Evolutionary conservation across 1,284 basidiomycete genomes (phyloP), one percentile per base, ranked within the genome.

Genomic region (Cutaneotrichosporon cavernicola): DNA sequence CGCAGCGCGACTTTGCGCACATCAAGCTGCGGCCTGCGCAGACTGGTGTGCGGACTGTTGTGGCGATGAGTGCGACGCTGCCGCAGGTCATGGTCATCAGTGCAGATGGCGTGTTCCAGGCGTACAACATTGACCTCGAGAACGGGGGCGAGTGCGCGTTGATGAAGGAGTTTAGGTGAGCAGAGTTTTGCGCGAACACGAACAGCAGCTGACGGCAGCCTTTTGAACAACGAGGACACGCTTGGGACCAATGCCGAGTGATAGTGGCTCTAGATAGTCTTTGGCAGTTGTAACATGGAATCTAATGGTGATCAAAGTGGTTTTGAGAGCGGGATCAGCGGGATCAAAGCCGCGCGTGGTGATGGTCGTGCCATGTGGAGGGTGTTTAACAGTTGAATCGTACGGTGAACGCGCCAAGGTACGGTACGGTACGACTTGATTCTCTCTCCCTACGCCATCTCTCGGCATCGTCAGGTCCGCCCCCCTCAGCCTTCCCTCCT

Each of bases 71-170:
- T 75, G 87, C 88, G 90, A 93, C 74, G 74, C 89, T 86, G 10
- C 96, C 96, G 0, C 93, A 98, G 69, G 91, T 98, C 6, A 97
- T 98, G 92, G 94, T 98, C 13, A 88, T 97, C 59, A 94, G 93
- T 0, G 91, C 91, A 0, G 94, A 98, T 69, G 96, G 96, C 0
- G 90, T 92, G 72, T 97, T 97, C 77, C 97, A 98, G 76, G 88
- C 89, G 9, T 99, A 99, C 80, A 91, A 86, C 73, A 96, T 99
- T 73, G 96, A 99, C 80, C 82, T 99, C 61, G 95, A 99, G 80
- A 89, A 90, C 60, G 97, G 97, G 11, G 97, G 96, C 4, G 96
- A 99, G 79, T 98, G 97, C 73, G 86, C 90, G 9, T 80, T 99
- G 70, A 89, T 92, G 85, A 97, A 97, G 82, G 93, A 96, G 79